Conservation (phyloP, 139 green algal species). For the Desmodesmus armatus region DNA sequence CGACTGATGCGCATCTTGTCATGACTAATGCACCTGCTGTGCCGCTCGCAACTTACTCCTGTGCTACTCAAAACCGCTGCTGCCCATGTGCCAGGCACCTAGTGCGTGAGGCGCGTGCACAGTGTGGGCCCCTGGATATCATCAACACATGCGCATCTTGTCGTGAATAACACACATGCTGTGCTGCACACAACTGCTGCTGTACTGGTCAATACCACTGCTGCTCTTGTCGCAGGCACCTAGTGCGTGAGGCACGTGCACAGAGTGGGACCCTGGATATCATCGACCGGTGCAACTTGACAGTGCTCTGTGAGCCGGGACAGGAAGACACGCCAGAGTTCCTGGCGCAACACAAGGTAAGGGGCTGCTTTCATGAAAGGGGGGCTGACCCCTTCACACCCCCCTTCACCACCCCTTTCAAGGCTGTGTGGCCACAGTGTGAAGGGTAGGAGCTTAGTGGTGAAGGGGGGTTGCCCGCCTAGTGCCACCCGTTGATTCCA, state of each 20-base stretch:
- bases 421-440: too few relatives aligned
- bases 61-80: not conserved
- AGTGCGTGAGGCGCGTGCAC: slow-evolving; percentile 73
- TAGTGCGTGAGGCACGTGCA: slow-evolving; percentile 79
- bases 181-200: not conserved
- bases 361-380: too few relatives aligned
- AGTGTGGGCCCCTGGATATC: slow-evolving; percentile 80
- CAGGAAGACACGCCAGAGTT: slow-evolving; percentile 93
- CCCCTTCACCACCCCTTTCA: too few relatives aligned
- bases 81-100: slow-evolving; percentile 72
- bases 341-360: slow-evolving; percentile 84
- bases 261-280: slow-evolving; percentile 80
- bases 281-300: slow-evolving; percentile 99
- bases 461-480: too few relatives aligned
- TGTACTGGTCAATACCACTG: not conserved
- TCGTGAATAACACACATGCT: too few relatives aligned
- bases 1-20: slow-evolving; percentile 97
- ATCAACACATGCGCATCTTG: slow-evolving; percentile 99
- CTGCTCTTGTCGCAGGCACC: slow-evolving; percentile 63
- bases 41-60: too few relatives aligned
- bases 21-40: too few relatives aligned
- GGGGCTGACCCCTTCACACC: too few relatives aligned
- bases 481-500: too few relatives aligned
- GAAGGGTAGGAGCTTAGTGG: too few relatives aligned
- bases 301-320: slow-evolving; percentile 94